These are phyloP conservation scores for Blastobotrys serpentis DNA, from an alignment of 1,139 yeast genomes.

Conservation along the genomic window DNA sequence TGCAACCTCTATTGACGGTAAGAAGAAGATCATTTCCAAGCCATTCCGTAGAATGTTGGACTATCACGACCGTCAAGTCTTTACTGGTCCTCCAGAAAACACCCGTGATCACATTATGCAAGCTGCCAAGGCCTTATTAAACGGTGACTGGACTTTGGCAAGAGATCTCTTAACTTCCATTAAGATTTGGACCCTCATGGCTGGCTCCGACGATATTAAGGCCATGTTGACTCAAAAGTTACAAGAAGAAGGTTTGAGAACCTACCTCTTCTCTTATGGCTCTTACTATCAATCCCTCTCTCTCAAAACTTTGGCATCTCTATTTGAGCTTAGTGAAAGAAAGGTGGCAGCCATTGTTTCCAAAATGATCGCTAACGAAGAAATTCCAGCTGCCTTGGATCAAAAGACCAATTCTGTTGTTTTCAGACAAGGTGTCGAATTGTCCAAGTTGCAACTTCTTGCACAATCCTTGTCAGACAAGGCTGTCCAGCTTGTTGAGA, in stretches of 20 bases:
- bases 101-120: conserved; percentile 91
- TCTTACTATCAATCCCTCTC: conserved; percentile 73
- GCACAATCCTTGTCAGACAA: conserved; percentile 87
- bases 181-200: conserved; percentile 86
- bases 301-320: conserved; percentile 58
- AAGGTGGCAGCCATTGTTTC: conserved; percentile 63
- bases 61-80: conserved; percentile 89
- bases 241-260: conserved; percentile 86
- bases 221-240: conserved; percentile 71
- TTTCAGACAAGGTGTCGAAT: conserved; percentile 71
- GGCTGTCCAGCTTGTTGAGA: conserved; percentile 74
- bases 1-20: conserved; percentile 48
- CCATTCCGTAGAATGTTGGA: conserved; percentile 92
- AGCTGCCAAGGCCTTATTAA: conserved; percentile 85
- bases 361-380: conserved; percentile 74
- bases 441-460: conserved; percentile 82
- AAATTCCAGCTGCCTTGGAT: conserved; percentile 66
- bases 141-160: conserved; percentile 87
- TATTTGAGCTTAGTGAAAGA: conserved; percentile 61
- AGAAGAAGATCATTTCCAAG: conserved; percentile 68
- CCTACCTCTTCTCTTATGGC: conserved; percentile 84
- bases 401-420: conserved; percentile 57
- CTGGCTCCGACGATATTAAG: conserved; percentile 63
- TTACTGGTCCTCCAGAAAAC: conserved; percentile 98
- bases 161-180: conserved; percentile 69